Conservation (phyloP, 2,329 filamentous ascomycete genomes). For the Neofusicoccum parvum region DNA sequence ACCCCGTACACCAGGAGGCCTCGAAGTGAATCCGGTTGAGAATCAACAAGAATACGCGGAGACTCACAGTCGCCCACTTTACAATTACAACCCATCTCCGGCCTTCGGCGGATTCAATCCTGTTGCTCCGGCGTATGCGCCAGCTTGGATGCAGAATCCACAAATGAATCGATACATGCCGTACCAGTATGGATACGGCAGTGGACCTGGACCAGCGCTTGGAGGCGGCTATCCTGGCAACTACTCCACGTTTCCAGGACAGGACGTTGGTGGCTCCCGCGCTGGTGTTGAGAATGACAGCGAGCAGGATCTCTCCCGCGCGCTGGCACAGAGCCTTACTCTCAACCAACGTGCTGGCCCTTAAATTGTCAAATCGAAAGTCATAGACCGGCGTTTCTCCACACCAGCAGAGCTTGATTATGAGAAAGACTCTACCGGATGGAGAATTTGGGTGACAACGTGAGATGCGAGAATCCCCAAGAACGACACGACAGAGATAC, state of each 20-base stretch:
- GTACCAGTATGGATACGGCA: conserved; percentile 6
- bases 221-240: conserved; percentile 13
- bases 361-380: background rate
- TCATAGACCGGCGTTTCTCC: background rate
- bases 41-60: conserved; percentile 15
- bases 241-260: conserved; percentile 3
- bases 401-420: background rate
- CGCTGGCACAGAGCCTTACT: background rate
- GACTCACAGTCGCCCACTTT: background rate
- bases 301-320: conserved; percentile 3
- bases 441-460: background rate
- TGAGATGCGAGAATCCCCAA: background rate
- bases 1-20: conserved; percentile 12
- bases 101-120: conserved; percentile 20
- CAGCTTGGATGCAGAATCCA: conserved; percentile 17
- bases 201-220: background rate
- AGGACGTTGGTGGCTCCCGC: background rate
- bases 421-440: background rate
- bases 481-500: background rate
- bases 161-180: conserved; percentile 14
- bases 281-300: background rate
- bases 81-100: conserved; percentile 14
- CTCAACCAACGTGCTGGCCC: conserved; percentile 13
- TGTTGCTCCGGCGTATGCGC: conserved; percentile 17
- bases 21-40: background rate